Conservation (phyloP, 768 basidiomycete genomes). For the Trametes cinnabarina region DNA sequence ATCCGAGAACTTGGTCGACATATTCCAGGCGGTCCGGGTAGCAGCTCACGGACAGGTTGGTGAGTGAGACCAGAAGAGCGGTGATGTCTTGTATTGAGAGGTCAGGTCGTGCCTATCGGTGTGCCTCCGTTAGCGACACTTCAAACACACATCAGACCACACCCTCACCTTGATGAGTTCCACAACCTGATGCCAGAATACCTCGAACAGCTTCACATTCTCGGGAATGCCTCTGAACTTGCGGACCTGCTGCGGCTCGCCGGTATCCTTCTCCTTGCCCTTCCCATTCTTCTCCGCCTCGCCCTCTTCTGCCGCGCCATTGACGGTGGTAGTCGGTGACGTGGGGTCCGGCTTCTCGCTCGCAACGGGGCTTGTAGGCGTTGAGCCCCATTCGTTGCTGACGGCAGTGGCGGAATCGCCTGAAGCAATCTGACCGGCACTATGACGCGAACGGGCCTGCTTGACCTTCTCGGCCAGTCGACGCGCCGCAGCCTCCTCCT, state of each 20-base stretch:
- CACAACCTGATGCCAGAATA: constrained; percentile 98
- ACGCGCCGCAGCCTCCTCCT: constrained; percentile 90
- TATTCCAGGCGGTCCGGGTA: constrained; percentile 97
- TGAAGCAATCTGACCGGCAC: constrained; percentile 26
- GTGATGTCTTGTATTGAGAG: constrained; percentile 97
- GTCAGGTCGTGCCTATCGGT: constrained; percentile 85
- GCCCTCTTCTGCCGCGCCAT: constrained; percentile 20
- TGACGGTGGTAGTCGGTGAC: constrained; percentile 7
- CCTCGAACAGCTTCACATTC: constrained; percentile 93
- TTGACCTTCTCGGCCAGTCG: constrained; percentile 87
- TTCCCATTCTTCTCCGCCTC: constrained; percentile 39
- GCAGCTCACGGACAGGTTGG: constrained; percentile 93
- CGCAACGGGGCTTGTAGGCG: constrained; percentile 28
- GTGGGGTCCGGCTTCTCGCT: constrained; percentile 15
- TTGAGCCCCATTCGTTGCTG: constrained; percentile 27
- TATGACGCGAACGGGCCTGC: constrained; percentile 66
- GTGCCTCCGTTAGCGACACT: not conserved
- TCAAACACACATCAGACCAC: constrained; percentile 3
- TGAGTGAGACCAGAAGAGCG: constrained; percentile 90
- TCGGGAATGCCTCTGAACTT: constrained; percentile 97
- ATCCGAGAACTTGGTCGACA: constrained; percentile 92
- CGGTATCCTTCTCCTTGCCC: constrained; percentile 58
- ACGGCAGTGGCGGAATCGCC: constrained; percentile 21
- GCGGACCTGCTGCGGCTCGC: constrained; percentile 40
- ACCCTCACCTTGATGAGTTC: constrained; percentile 89